A percentile compares a stretch with the other conserved stretches of the same genome.
These are phyloP conservation scores for Diaporthe sp. DNA, from an alignment of 2,329 filamentous ascomycete genomes.

Conservation along the genomic window DNA sequence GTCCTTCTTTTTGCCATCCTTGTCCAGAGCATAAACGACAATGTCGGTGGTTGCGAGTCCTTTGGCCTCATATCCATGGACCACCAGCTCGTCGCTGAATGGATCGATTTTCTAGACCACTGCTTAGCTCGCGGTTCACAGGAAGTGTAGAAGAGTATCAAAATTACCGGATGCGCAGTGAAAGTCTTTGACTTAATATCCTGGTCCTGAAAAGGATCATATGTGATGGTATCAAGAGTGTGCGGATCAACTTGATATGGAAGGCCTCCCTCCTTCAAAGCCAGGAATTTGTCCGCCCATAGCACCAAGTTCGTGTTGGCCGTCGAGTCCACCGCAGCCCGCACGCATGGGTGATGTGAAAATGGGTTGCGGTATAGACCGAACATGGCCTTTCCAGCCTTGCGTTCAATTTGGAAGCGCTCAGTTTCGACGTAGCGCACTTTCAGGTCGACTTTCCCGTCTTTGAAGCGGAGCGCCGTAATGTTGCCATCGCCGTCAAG, in stretches of 20 bases:
- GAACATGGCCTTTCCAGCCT: conserved; percentile 44
- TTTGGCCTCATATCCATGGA: conserved; percentile 51
- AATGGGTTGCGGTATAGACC: conserved; percentile 49
- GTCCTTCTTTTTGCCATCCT: conserved; percentile 42
- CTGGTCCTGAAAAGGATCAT: conserved; percentile 50
- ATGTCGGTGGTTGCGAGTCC: conserved; percentile 50
- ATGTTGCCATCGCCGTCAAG: conserved; percentile 52
- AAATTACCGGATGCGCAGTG: conserved; percentile 46
- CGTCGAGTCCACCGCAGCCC: conserved; percentile 47
- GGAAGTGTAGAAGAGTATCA: fast-evolving
- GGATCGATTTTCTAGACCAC: conserved; percentile 46
- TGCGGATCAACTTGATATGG: conserved; percentile 49
- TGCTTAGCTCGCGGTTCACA: neutral
- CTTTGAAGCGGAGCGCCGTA: conserved; percentile 45
- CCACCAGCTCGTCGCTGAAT: conserved; percentile 48
- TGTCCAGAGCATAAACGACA: conserved; percentile 44
- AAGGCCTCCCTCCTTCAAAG: conserved; percentile 53
- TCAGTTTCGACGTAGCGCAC: conserved; percentile 49
- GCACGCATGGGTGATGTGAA: conserved; percentile 44
- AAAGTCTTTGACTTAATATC: conserved; percentile 46
- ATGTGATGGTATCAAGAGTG: conserved; percentile 47
- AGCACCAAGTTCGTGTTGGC: conserved; percentile 62
- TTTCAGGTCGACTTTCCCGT: conserved; percentile 45
- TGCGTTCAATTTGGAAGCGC: conserved; percentile 45
- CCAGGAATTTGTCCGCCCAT: conserved; percentile 56